Evolutionary conservation across 495 filamentous ascomycete species (phyloP).

Genomic region (Talaromyces borbonicus): DNA sequence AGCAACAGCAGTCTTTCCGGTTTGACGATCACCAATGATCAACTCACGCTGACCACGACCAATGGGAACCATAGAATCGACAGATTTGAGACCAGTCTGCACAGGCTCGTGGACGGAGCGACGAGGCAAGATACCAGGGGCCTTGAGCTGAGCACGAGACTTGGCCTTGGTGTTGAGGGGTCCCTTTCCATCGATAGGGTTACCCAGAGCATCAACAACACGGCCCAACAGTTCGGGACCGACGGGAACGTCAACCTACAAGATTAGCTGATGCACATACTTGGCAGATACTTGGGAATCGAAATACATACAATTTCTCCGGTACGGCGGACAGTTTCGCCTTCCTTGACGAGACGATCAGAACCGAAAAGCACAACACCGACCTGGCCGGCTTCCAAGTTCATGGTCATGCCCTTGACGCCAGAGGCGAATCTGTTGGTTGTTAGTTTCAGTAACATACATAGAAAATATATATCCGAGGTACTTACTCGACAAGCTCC

Average conservation of each 20-base stretch:
- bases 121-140: slow-evolving; percentile 95
- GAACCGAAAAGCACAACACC: slow-evolving; percentile 99
- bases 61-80: slow-evolving; percentile 99
- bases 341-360: slow-evolving; percentile 98
- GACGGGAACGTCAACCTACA: slow-evolving; percentile 92
- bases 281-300: too few relatives aligned
- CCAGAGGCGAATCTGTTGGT: slow-evolving; percentile 85
- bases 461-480: neutral
- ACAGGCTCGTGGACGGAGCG: slow-evolving; percentile 96
- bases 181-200: slow-evolving; percentile 99
- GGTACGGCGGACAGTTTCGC: slow-evolving; percentile 98
- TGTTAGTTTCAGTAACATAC: slow-evolving; percentile 25
- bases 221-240: slow-evolving; percentile 87
- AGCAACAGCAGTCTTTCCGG: slow-evolving; percentile 98
- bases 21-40: slow-evolving; percentile 99
- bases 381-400: slow-evolving; percentile 98
- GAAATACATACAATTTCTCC: slow-evolving; percentile 88
- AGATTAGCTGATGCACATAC: neutral
- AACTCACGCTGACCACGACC: slow-evolving; percentile 99
- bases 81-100: slow-evolving; percentile 97
- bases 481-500: slow-evolving; percentile 97
- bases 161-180: slow-evolving; percentile 84
- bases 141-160: slow-evolving; percentile 97
- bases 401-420: slow-evolving; percentile 99
- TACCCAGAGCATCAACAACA: slow-evolving; percentile 96